These are phyloP conservation scores for Phytopythium ostracodes DNA, from an alignment of 352 stramenopile species.

Conservation along the genomic window DNA sequence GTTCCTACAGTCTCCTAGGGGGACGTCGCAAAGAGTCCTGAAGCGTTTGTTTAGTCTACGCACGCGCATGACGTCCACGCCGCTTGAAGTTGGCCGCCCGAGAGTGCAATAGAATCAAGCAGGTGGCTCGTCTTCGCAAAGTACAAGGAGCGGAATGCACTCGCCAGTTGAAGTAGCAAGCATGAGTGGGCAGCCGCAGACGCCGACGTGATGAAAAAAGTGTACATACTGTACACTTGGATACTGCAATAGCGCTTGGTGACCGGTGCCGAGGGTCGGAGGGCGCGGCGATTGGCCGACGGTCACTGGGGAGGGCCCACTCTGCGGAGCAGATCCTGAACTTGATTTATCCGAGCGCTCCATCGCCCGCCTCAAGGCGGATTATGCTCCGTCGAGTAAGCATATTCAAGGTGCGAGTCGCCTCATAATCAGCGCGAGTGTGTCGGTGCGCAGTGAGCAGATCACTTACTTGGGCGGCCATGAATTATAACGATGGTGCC, in stretches of 20 bases:
- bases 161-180: neutral
- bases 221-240: neutral
- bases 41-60: too few species aligned
- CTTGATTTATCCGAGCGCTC: neutral
- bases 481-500: neutral
- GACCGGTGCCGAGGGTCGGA: too few species aligned
- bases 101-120: neutral
- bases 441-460: too few species aligned
- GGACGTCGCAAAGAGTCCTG: too few species aligned
- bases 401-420: neutral
- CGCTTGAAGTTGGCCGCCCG: neutral
- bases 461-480: neutral
- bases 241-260: neutral
- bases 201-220: neutral
- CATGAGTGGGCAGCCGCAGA: neutral
- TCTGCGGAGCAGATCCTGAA: slow-evolving; percentile 4
- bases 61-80: too few species aligned
- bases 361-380: neutral
- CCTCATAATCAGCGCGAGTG: neutral
- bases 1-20: neutral
- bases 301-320: neutral
- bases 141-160: slow-evolving; percentile 4
- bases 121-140: neutral
- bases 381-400: neutral
- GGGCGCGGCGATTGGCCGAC: neutral